A percentile compares a stretch with the other conserved stretches of the same genome.
phyloP scores from a whole-genome alignment of 805 yeast species.

The Candida taoyuanica region DNA sequence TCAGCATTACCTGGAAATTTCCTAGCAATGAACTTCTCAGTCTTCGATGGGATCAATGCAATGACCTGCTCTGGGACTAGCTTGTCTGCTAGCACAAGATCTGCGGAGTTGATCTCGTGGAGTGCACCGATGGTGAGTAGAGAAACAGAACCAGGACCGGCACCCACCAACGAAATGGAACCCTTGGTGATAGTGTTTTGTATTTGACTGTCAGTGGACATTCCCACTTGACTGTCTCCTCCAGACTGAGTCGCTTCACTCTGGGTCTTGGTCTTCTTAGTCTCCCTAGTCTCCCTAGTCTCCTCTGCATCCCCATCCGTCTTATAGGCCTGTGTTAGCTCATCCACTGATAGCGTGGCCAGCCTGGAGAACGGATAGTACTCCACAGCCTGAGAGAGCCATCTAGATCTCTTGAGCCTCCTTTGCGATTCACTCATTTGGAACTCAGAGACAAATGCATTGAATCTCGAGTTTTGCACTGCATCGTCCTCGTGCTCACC shows the following conservation, averaged over 20 bases:
- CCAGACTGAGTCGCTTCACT: background rate
- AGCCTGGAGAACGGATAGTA: slow-evolving; percentile 75
- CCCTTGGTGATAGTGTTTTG: slow-evolving; percentile 35
- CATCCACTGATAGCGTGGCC: slow-evolving; percentile 54
- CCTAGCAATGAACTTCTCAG: slow-evolving; percentile 79
- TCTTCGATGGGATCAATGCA: slow-evolving; percentile 70
- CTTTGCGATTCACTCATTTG: slow-evolving; percentile 47
- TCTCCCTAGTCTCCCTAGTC: background rate
- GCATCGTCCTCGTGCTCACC: slow-evolving; percentile 70
- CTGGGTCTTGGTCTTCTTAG: background rate
- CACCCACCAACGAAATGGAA: slow-evolving; percentile 75
- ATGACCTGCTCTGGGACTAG: slow-evolving; percentile 86
- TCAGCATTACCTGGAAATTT: slow-evolving; percentile 98
- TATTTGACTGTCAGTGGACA: background rate
- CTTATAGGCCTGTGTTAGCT: slow-evolving; percentile 42
- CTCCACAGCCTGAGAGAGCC: slow-evolving; percentile 88
- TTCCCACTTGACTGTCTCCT: background rate
- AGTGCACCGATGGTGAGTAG: slow-evolving; percentile 82
- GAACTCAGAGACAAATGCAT: slow-evolving; percentile 57
- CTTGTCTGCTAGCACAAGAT: slow-evolving; percentile 82
- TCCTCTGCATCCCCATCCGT: background rate
- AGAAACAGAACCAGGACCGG: slow-evolving; percentile 89
- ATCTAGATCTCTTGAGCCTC: slow-evolving; percentile 61
- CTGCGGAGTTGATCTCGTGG: slow-evolving; percentile 75
- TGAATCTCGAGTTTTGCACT: slow-evolving; percentile 53